phyloP scores from a whole-genome alignment of 2,329 filamentous ascomycete genomes.

The Cryoendolithus antarcticus region DNA sequence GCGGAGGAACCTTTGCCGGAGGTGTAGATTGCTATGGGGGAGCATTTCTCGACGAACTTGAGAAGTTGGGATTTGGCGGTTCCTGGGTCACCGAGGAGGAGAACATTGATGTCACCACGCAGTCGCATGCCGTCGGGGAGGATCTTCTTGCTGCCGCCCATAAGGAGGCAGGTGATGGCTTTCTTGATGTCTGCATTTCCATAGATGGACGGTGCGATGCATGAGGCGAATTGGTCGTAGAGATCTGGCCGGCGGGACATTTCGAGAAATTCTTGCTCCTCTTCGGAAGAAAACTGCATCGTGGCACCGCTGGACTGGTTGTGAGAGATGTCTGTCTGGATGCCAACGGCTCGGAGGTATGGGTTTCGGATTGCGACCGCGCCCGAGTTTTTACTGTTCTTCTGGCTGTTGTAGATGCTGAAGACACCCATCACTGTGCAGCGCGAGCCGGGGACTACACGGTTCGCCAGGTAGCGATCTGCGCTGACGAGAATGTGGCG shows the following conservation, averaged over 20 bases:
- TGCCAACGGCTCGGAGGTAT: conserved; percentile 84
- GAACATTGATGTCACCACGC: conserved; percentile 93
- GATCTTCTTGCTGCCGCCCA: conserved; percentile 96
- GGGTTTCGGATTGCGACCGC: conserved; percentile 93
- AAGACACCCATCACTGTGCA: conserved; percentile 96
- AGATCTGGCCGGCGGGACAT: conserved; percentile 82
- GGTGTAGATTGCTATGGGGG: conserved; percentile 95
- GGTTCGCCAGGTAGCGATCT: conserved; percentile 90
- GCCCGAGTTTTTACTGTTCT: conserved; percentile 69
- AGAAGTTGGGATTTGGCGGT: conserved; percentile 95
- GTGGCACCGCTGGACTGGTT: conserved; percentile 52
- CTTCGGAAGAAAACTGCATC: conserved; percentile 78
- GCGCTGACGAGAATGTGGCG: conserved; percentile 91
- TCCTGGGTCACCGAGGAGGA: conserved; percentile 91
- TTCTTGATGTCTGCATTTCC: conserved; percentile 96
- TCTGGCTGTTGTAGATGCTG: conserved; percentile 83
- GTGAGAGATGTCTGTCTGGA: conserved; percentile 81
- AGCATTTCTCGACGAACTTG: conserved; percentile 94
- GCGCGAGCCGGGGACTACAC: conserved; percentile 85
- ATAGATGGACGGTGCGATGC: conserved; percentile 95
- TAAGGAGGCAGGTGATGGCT: conserved; percentile 80
- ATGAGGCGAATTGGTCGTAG: conserved; percentile 81
- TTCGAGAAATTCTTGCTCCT: conserved; percentile 91
- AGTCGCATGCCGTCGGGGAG: conserved; percentile 95
- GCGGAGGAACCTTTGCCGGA: conserved; percentile 97